These are phyloP conservation scores for Groenewaldozyma auringiensis DNA, from an alignment of 1,139 yeast genomes.

Conservation along the genomic window DNA sequence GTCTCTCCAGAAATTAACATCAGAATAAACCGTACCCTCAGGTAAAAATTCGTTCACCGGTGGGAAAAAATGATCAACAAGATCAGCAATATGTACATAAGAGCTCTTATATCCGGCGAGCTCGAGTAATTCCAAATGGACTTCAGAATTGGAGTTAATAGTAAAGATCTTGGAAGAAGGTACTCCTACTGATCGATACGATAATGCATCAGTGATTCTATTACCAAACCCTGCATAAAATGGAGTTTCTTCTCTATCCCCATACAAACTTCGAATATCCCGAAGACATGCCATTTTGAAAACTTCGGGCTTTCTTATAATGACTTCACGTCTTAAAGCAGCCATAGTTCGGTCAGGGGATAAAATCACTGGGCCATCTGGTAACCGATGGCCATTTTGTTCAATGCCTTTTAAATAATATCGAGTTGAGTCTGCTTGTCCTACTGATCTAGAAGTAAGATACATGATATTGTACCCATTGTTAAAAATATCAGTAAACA, in stretches of 20 bases:
- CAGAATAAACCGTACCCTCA: conserved; percentile 56
- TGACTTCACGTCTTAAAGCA: conserved; percentile 84
- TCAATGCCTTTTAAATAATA: conserved; percentile 70
- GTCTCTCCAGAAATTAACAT: conserved; percentile 87
- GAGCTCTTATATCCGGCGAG: conserved; percentile 88
- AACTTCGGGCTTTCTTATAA: conserved; percentile 90
- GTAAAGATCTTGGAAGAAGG: conserved; percentile 95
- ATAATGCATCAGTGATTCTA: conserved; percentile 91
- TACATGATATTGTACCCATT: conserved; percentile 94
- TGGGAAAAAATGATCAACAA: conserved; percentile 97
- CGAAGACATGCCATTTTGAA: conserved; percentile 95
- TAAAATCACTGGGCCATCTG: conserved; percentile 88
- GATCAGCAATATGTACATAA: conserved; percentile 82
- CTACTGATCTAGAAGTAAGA: conserved; percentile 90
- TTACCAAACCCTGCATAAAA: conserved; percentile 98
- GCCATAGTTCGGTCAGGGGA: conserved; percentile 98
- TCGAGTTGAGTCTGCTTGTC: conserved; percentile 90
- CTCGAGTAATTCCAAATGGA: conserved; percentile 92
- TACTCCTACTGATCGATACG: conserved; percentile 88
- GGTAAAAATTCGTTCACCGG: conserved; percentile 37
- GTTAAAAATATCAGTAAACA: conserved; percentile 72
- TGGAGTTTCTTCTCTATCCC: conserved; percentile 46
- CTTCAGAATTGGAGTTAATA: conserved; percentile 94
- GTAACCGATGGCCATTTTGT: conserved; percentile 68
- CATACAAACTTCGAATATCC: conserved; percentile 65